Evolutionary conservation across 1,139 yeast species (phyloP), one percentile per base, ranked within the genome.

Genomic region (Debaryomyces coudertii): DNA sequence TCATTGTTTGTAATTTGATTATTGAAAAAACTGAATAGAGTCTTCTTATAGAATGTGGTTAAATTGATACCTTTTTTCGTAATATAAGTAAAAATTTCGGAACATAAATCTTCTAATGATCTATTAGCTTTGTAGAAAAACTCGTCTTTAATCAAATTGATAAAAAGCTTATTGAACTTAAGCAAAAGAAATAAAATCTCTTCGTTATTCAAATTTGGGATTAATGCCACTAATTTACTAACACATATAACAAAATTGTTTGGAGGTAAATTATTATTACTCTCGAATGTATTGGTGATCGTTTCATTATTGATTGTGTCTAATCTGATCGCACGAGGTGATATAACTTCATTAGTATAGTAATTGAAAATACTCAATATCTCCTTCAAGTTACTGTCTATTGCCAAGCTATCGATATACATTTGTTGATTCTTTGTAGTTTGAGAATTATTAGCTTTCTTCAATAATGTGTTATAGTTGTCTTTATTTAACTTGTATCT

Each of bases 31-130:
- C 54, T 56, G 46, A 57, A 59, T 9, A 70, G 46, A 9, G 61
- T 45, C 18, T 53, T 52, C 52, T 65, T 63, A 49, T 64, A 62
- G 22, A 70, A 50, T 5, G 52, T 50, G 22, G 56, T 56, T 45
- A 71, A 53, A 43, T 65, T 60, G 25, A 75, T 63, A 0, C 79
- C 79, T 48, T 73, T 75, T 25, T 65, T 62, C 29, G 65, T 55
- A 14, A 73, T 61, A 52, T 74, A 77, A n/a, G 53, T 45, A 40
- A 71, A 73, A 2, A 56, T 52, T 2, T 60, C 65, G 3, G 59
- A 53, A 4, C 53, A 54, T 23, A 55, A 45, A 23, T 72, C 77
- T 51, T 75, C 79, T 39, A 75, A 53, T 1, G 75, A 55, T 24
- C 80, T 51, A 45, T 59, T 65, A 11, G 65, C 62, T 52, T 70